Percentiles rank a stretch among this genome's conserved stretches.
phyloP scores from a whole-genome alignment of 352 stramenopile species.

The Phytophthora pseudosyringae region DNA sequence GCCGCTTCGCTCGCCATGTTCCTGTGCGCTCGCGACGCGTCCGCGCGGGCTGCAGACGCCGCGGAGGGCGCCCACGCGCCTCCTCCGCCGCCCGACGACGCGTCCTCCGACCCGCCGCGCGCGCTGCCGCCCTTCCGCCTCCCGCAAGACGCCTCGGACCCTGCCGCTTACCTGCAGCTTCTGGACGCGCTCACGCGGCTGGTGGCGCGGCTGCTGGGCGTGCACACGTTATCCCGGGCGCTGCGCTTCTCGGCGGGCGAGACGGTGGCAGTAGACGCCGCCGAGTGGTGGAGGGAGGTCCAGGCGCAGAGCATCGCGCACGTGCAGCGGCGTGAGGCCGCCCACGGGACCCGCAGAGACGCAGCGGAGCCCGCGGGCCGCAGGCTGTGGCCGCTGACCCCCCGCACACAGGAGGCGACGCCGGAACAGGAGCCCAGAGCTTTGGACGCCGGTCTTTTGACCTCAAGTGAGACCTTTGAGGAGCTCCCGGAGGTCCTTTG shows the following conservation, averaged over 20 bases:
- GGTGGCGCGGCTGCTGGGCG: conserved; percentile 41
- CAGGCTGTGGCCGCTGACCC: conserved; percentile 23
- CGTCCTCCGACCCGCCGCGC: neutral
- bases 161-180: conserved; percentile 35
- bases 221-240: conserved; percentile 46
- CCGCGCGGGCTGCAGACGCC: conserved; percentile 2
- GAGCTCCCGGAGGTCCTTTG: conserved; percentile 17
- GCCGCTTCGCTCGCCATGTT: conserved; percentile 22
- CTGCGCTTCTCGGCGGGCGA: conserved; percentile 42
- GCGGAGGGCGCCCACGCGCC: neutral
- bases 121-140: neutral
- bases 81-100: neutral
- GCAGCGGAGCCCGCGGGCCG: neutral
- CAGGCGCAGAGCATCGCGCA: conserved; percentile 36
- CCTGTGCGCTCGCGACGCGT: conserved; percentile 30
- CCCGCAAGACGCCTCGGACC: neutral
- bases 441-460: neutral
- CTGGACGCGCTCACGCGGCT: conserved; percentile 40
- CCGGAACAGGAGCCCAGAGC: neutral
- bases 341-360: conserved; percentile 4
- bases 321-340: conserved; percentile 13
- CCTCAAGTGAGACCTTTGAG: conserved; percentile 20
- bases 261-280: conserved; percentile 40
- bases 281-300: conserved; percentile 54
- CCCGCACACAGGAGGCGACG: conserved; percentile 11